A percentile compares a stretch with the other conserved stretches of the same genome.
Evolutionary conservation across 2,329 filamentous ascomycete species (phyloP).

Genomic region (Verruconis gallopava): DNA sequence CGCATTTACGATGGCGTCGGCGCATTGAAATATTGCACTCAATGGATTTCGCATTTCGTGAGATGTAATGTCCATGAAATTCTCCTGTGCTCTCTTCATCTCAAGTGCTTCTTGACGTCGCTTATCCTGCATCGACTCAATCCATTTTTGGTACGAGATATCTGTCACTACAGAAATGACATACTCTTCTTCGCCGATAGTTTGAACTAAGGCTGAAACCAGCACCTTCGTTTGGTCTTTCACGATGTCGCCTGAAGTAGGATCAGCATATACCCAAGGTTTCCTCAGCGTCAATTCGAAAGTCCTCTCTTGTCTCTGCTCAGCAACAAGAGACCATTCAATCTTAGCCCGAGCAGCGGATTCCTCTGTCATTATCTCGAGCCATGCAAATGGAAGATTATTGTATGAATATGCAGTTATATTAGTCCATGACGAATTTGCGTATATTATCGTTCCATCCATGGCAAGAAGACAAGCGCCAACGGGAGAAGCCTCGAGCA

Average conservation of each 20-base stretch:
- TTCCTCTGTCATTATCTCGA: conserved; percentile 1
- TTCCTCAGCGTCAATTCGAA: conserved; percentile 4
- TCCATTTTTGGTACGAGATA: conserved; percentile 31
- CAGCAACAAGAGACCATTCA: background rate
- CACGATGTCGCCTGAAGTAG: conserved; percentile 4
- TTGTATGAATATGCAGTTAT: conserved; percentile 4
- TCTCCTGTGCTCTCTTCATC: conserved; percentile 26
- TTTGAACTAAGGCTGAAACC: conserved; percentile 5
- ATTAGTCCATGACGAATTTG: conserved; percentile 1
- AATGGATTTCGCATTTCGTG: conserved; percentile 34
- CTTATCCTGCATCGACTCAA: conserved; percentile 18
- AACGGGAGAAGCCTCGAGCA: conserved; percentile 35
- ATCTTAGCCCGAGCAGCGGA: background rate
- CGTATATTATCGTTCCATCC: conserved; percentile 3
- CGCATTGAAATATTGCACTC: conserved; percentile 31
- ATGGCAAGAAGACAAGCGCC: conserved; percentile 43
- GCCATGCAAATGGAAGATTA: conserved; percentile 5
- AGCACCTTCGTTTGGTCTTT: conserved; percentile 2
- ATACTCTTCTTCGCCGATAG: conserved; percentile 1
- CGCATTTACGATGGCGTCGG: conserved; percentile 23
- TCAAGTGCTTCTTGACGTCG: conserved; percentile 25
- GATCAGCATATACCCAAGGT: conserved; percentile 3
- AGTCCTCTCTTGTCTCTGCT: background rate
- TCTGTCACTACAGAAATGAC: conserved; percentile 18
- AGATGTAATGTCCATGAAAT: conserved; percentile 24